These are phyloP conservation scores for Colletotrichum spinosum DNA, from an alignment of 2,329 filamentous ascomycete species.

Conservation along the genomic window DNA sequence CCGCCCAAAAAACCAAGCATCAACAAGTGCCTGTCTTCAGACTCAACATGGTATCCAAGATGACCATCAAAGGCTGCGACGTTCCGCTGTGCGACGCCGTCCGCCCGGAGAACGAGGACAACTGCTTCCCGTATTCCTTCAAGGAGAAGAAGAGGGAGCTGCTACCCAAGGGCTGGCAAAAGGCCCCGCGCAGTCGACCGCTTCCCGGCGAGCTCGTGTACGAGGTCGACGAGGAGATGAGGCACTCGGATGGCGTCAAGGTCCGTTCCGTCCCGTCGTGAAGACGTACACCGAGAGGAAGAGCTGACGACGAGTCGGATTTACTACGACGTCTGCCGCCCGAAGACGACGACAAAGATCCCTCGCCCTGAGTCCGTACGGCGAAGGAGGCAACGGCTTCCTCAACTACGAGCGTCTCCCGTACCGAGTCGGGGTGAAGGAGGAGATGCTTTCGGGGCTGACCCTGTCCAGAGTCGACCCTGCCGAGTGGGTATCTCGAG, in stretches of 20 bases:
- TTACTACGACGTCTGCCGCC: slow-evolving; percentile 58
- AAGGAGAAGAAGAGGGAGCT: not conserved
- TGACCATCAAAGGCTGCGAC: no score
- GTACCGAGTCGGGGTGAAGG: slow-evolving; percentile 50
- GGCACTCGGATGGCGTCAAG: slow-evolving; percentile 6
- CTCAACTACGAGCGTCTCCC: slow-evolving; percentile 49
- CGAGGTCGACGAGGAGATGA: slow-evolving; percentile 4
- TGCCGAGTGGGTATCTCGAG: slow-evolving; percentile 42
- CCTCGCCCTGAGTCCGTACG: slow-evolving; percentile 56
- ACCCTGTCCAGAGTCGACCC: slow-evolving; percentile 38
- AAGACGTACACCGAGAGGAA: not conserved
- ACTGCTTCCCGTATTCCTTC: not conserved
- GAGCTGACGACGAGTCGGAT: slow-evolving; percentile 37
- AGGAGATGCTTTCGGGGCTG: slow-evolving; percentile 35
- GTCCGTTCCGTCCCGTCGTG: not conserved
- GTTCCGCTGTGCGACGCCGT: no score
- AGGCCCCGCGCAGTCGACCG: not conserved
- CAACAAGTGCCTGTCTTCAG: no score
- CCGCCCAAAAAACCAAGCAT: no score
- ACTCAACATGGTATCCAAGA: no score
- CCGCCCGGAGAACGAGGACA: no score
- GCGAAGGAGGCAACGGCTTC: slow-evolving; percentile 56
- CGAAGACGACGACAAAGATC: slow-evolving; percentile 46
- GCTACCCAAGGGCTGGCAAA: not conserved
- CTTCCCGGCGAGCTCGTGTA: not conserved